Evolutionary conservation across 2,329 filamentous ascomycete genomes (phyloP), one percentile per base, ranked within the genome.

Genomic region (Plectosphaerella plurivora): DNA sequence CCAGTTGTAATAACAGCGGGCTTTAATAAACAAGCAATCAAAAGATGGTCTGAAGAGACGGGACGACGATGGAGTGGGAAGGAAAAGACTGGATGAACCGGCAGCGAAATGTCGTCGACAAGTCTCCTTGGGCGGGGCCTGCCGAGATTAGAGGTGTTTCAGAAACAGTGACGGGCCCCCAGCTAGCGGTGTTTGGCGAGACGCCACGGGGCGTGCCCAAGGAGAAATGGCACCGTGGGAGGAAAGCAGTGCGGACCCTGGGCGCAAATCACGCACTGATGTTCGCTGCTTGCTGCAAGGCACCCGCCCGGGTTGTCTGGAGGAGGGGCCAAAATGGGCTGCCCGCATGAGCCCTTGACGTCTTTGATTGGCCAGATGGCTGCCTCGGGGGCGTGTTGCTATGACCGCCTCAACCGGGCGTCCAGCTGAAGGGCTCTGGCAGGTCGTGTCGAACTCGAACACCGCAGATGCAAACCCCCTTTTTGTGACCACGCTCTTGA

Each of bases 91-190:
- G 54, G 55, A 57, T 49, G 54, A 57, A 57, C 47, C 22, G 45
- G 45, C 15, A 41, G 18, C 47, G 22, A 22, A 22, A 22, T 22
- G 28, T 36, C 39, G 41, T 41, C 20, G 28, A 39, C 55, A 47
- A 22, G 53, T 48, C 54, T 51, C 45, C 54, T 54, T 56, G 14
- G 37, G 16, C 18, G 41, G 41, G 37, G 37, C 15, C 15, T 41
- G n/a, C 55, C 52, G 52, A 57, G 44, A 57, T 57, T 57, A 54
- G 55, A 47, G 51, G 50, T 45, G 55, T 57, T 57, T 57, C 55
- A 57, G 51, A 52, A 45, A 45, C 49, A 50, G 42, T 50, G 24
- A 42, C 39, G 42, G 49, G 18, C 25, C 28, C 28, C 28, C 18
- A 35, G 51, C 46, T 56, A 53, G 50, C 44, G 54, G 47, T 45